Evolutionary conservation across 1,284 basidiomycete species (phyloP).

Genomic region (Anthracocystis panici-leucophaei): DNA sequence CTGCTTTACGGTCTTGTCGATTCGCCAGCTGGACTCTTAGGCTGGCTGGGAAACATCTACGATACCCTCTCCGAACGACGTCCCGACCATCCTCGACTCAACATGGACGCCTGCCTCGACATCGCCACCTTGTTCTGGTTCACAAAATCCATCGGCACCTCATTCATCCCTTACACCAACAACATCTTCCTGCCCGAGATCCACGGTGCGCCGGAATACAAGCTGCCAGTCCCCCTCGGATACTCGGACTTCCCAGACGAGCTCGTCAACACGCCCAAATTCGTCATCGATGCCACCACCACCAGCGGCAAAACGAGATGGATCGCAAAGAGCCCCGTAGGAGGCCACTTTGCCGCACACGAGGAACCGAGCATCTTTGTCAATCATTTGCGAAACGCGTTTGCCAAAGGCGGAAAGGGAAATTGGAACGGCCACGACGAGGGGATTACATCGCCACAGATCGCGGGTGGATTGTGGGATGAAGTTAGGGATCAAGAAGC

Average conservation of each 20-base stretch:
- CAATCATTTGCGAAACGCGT: conserved; percentile 56
- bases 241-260: conserved; percentile 59
- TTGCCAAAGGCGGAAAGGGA: conserved; percentile 44
- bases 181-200: conserved; percentile 51
- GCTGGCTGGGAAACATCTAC: conserved; percentile 58
- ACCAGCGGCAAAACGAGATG: conserved; percentile 43
- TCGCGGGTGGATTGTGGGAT: conserved; percentile 54
- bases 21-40: conserved; percentile 55
- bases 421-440: conserved; percentile 34
- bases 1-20: conserved; percentile 53
- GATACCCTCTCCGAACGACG: conserved; percentile 26
- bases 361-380: conserved; percentile 56
- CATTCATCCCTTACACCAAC: conserved; percentile 57
- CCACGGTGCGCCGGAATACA: conserved; percentile 36
- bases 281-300: conserved; percentile 43
- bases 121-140: conserved; percentile 50
- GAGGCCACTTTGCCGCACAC: conserved; percentile 61
- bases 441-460: conserved; percentile 27
- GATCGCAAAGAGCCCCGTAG: conserved; percentile 41
- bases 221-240: conserved; percentile 46
- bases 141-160: conserved; percentile 54
- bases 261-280: conserved; percentile 49
- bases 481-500: conserved; percentile 40
- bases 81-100: conserved; percentile 36
- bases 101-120: conserved; percentile 46